A percentile compares a stretch with the other conserved stretches of the same genome.
phyloP scores from a whole-genome alignment of 148 eudicot genomes.

The Oxyria digyna region DNA sequence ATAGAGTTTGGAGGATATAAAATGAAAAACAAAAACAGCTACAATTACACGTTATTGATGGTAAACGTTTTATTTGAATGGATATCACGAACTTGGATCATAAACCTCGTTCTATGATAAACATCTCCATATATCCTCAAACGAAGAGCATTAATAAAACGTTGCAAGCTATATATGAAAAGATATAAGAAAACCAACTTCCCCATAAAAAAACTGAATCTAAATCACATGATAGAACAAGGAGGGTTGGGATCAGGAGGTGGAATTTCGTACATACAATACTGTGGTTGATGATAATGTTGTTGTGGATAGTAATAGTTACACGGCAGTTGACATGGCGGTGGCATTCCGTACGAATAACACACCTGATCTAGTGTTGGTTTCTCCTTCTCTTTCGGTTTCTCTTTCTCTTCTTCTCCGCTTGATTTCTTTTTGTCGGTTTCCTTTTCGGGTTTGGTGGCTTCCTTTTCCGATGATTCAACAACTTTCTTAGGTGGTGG shows the following conservation, averaged over 20 bases:
- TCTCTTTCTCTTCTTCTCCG: neutral
- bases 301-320: slow-evolving; percentile 3
- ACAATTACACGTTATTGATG: no score
- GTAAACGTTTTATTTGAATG: no score
- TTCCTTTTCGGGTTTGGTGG: neutral
- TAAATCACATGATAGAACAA: slow-evolving; percentile 4
- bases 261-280: slow-evolving; percentile 9
- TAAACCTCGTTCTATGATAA: no score
- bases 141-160: neutral
- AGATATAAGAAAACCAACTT: neutral
- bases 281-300: slow-evolving; percentile 8
- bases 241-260: slow-evolving; percentile 1
- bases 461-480: neutral
- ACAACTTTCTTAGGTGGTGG: no score
- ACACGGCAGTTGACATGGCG: neutral
- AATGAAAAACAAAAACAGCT: no score
- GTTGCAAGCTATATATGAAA: neutral
- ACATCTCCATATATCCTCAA: neutral
- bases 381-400: neutral
- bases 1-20: no score
- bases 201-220: neutral
- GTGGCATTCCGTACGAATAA: neutral
- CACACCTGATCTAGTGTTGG: neutral
- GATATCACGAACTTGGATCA: no score
- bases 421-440: neutral